Conservation (phyloP, 805 yeast species). For the Starmerella apicola region DNA sequence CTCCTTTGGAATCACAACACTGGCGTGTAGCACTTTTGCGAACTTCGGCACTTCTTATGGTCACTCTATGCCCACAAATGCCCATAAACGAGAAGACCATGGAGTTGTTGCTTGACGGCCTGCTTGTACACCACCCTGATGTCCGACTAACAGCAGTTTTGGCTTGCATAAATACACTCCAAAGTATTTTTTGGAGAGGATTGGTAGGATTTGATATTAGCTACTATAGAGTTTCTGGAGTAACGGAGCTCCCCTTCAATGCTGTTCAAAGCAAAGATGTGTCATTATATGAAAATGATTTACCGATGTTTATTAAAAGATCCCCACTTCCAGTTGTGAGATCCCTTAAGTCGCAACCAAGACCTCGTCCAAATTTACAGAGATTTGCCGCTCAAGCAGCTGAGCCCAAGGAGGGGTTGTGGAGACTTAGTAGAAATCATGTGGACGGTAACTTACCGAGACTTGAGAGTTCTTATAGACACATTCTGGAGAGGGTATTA, state of each 20-base stretch:
- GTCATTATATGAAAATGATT: conserved; percentile 5
- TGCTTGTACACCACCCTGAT: conserved; percentile 33
- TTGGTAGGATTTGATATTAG: conserved; percentile 37
- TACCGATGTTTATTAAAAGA: conserved; percentile 3
- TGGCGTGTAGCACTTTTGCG: conserved; percentile 18
- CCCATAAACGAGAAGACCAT: conserved; percentile 13
- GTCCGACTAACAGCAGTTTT: conserved; percentile 34
- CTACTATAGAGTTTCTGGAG: conserved; percentile 15
- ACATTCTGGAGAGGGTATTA: conserved; percentile 2
- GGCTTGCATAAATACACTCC: conserved; percentile 44
- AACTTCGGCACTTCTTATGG: conserved; percentile 15
- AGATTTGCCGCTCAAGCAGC: conserved; percentile 7
- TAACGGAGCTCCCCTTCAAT: neutral
- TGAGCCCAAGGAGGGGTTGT: conserved; percentile 4
- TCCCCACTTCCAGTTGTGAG: neutral
- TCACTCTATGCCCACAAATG: conserved; percentile 21
- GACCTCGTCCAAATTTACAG: neutral
- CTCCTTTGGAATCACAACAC: conserved; percentile 6
- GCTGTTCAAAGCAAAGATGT: neutral
- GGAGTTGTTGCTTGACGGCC: conserved; percentile 17
- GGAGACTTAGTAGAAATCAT: conserved; percentile 2
- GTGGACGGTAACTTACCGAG: neutral
- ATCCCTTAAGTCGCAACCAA: conserved; percentile 1
- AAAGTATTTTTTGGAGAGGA: conserved; percentile 36
- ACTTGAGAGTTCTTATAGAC: conserved; percentile 14